Percentiles rank a stretch among this genome's conserved stretches.
Conservation (phyloP, 1,284 basidiomycete species). For the Mycosarcoma maydis region DNA sequence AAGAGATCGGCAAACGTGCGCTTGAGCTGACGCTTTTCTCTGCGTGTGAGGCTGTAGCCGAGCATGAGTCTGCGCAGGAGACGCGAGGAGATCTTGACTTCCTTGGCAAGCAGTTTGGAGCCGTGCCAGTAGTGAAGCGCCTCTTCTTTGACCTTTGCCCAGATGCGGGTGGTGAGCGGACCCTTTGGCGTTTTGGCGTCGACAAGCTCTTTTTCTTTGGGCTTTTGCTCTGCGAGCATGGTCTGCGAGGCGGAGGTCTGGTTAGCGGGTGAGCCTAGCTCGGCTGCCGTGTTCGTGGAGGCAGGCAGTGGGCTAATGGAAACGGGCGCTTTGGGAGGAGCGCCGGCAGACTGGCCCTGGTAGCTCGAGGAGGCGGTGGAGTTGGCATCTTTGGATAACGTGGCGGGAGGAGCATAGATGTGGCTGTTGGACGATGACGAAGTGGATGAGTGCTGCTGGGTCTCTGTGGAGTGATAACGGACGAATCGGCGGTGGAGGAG, state of each 20-base stretch:
- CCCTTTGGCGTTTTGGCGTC: slow-evolving; percentile 37
- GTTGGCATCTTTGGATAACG: slow-evolving; percentile 28
- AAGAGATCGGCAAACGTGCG: slow-evolving; percentile 92
- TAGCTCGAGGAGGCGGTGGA: slow-evolving; percentile 9
- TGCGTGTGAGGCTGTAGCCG: slow-evolving; percentile 87
- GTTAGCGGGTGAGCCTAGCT: slow-evolving; percentile 50
- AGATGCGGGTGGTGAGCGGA: slow-evolving; percentile 68
- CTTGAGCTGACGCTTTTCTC: slow-evolving; percentile 91
- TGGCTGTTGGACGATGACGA: slow-evolving; percentile 11
- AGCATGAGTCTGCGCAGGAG: slow-evolving; percentile 91
- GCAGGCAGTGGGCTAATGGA: slow-evolving; percentile 39
- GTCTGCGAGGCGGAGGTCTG: slow-evolving; percentile 49
- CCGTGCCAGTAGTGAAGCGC: slow-evolving; percentile 97
- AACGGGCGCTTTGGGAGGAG: slow-evolving; percentile 36
- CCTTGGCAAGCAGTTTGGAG: slow-evolving; percentile 90
- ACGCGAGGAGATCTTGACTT: slow-evolving; percentile 87
- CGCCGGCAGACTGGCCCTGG: slow-evolving; percentile 43
- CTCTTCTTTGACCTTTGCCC: slow-evolving; percentile 95
- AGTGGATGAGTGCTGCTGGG: slow-evolving; percentile 18
- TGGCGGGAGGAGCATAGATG: slow-evolving; percentile 25
- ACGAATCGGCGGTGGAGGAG: slow-evolving; percentile 17
- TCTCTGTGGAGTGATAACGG: slow-evolving; percentile 44
- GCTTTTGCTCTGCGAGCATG: slow-evolving; percentile 47
- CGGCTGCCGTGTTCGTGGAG: slow-evolving; percentile 40
- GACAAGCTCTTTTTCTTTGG: slow-evolving; percentile 43